Evolutionary conservation across 2,329 filamentous ascomycete genomes (phyloP).

Genomic region (Venturiaceae sp.): DNA sequence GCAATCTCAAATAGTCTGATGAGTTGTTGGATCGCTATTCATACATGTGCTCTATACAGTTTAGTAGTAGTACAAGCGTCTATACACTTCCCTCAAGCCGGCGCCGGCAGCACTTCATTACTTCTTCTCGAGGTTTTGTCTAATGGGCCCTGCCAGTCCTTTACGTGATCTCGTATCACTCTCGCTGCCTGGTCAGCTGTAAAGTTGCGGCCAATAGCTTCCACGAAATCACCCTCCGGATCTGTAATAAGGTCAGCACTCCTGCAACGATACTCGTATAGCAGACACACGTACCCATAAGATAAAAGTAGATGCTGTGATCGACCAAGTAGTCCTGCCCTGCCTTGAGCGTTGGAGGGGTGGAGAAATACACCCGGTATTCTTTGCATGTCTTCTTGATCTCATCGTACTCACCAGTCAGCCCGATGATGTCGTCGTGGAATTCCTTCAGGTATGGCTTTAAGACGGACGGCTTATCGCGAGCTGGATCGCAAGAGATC

Average conservation of each 20-base stretch:
- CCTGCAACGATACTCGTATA: constrained; percentile 14
- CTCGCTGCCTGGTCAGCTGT: constrained; percentile 77
- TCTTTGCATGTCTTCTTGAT: constrained; percentile 92
- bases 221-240: constrained; percentile 94
- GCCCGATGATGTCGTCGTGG: constrained; percentile 72
- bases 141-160: constrained; percentile 57
- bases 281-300: constrained; percentile 57
- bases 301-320: constrained; percentile 98
- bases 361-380: constrained; percentile 96
- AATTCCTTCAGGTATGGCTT: constrained; percentile 86
- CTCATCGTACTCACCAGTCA: constrained; percentile 90
- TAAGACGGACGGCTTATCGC: constrained; percentile 77
- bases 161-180: constrained; percentile 79
- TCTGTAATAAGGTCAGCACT: constrained; percentile 53
- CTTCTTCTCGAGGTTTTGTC: constrained; percentile 26
- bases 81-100: not conserved
- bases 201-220: constrained; percentile 90
- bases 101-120: not conserved
- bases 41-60: not conserved
- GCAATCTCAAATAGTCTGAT: not conserved
- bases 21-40: not conserved
- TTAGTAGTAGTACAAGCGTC: not conserved
- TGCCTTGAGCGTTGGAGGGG: constrained; percentile 75
- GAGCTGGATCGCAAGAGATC: constrained; percentile 88
- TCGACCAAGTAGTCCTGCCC: constrained; percentile 97